Conservation (phyloP, 192 early-diverging fungal genomes). For the Fimicolochytrium jonesii region DNA sequence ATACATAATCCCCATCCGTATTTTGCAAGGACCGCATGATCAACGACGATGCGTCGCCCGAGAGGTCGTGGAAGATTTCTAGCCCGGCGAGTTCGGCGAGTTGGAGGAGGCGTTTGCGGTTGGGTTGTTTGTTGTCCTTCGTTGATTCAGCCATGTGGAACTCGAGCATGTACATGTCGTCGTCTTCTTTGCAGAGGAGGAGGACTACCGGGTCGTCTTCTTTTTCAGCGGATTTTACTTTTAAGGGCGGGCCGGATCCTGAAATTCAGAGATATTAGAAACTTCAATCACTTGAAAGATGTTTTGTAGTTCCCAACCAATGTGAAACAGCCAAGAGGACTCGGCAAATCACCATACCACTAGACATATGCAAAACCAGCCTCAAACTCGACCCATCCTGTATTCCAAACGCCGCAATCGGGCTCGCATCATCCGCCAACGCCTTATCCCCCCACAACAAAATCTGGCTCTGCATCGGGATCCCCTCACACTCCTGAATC, state of each 20-base stretch:
- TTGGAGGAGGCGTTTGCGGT: constrained; percentile 8
- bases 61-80: constrained; percentile 16
- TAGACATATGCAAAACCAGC: constrained; percentile 47
- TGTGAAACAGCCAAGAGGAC: no score
- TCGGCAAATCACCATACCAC: no score
- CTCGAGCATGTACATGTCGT: constrained; percentile 55
- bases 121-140: neutral
- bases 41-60: neutral
- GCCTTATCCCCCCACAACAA: constrained; percentile 45
- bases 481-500: constrained; percentile 40
- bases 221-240: constrained; percentile 29
- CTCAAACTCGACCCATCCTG: constrained; percentile 37
- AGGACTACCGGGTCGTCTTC: constrained; percentile 47
- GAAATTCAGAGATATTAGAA: neutral
- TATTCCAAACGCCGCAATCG: constrained; percentile 34
- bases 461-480: constrained; percentile 38
- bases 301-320: neutral
- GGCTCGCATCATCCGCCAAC: constrained; percentile 26
- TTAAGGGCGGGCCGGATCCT: constrained; percentile 52
- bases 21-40: constrained; percentile 2
- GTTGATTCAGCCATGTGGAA: constrained; percentile 47
- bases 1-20: neutral
- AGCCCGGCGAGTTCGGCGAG: constrained; percentile 23
- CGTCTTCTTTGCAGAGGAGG: constrained; percentile 52
- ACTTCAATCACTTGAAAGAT: constrained; percentile 1